Evolutionary conservation across 2,329 filamentous ascomycete genomes (phyloP), one percentile per base, ranked within the genome.

Genomic region (Pyricularia sp.): DNA sequence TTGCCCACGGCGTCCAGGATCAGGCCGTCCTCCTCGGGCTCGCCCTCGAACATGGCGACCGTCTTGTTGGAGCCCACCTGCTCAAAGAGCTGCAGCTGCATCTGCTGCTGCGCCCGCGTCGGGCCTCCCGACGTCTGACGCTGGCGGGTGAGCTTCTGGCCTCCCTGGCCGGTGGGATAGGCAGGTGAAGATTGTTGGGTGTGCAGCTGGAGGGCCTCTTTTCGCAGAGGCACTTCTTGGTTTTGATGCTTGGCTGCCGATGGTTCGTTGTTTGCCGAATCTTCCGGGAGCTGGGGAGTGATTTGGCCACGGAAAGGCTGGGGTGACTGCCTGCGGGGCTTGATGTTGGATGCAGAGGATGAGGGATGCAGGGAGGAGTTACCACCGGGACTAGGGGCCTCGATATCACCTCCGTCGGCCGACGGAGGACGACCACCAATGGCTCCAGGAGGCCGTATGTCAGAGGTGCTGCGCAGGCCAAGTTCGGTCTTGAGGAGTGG

Each of bases 331-430:
- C 9, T 26, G n/a, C 66, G 66, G 6, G 66, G 66, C 50, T 30
- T 23, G 30, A 69, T 63, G 30, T 69, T 67, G 68, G 68, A 69
- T 11, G 65, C 55, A 5, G 68, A 69, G 30, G 68, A 63, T 4
- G 68, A 67, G 4, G 68, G 68, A 36, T 50, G 65, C n/a, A 69
- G 33, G 10, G 68, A 69, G 31, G 68, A 69, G 10, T 69, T 55
- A 23, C 64, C 64, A 14, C 31, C 31, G 17, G 66, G 30, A 30
- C 66, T 68, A 50, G 50, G 28, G 5, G 30, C 1, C 30, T 63
- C 55, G n/a, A 20, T 10, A 25, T 67, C 50, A 23, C 50, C 65
- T n/a, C 11, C 50, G 28, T n/a, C 9, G 65, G 58, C 58, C 11
- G 58, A 61, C 1, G 58, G 58, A 17, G 58, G 58, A 61, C 58